Conservation (phyloP, 345 rosid genomes). For the Gossypioides kirkii region DNA sequence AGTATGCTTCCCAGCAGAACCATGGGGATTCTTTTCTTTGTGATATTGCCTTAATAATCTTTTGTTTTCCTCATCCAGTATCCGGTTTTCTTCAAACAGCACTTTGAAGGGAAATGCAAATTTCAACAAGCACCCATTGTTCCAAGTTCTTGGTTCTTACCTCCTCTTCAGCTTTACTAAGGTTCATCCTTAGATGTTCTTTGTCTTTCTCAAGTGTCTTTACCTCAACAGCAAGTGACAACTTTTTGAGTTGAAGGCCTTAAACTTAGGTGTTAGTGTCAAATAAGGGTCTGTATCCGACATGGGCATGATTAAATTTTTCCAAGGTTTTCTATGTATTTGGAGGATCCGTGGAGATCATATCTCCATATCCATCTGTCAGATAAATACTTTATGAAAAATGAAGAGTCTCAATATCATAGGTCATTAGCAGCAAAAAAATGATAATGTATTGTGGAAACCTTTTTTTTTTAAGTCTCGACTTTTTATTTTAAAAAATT, state of each 20-base stretch:
- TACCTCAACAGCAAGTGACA: slow-evolving; percentile 43
- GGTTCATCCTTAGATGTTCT: slow-evolving; percentile 52
- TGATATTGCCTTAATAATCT: slow-evolving; percentile 35
- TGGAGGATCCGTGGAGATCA: too few species aligned
- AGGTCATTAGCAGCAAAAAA: background rate
- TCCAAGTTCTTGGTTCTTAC: slow-evolving; percentile 23
- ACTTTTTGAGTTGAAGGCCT: slow-evolving; percentile 41
- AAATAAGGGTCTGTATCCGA: too few species aligned
- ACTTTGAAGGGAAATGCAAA: slow-evolving; percentile 20
- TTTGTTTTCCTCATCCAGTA: slow-evolving; percentile 43
- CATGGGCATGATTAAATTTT: too few species aligned
- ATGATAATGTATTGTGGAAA: background rate
- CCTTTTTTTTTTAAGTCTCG: too few species aligned
- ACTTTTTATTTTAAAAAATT: too few species aligned
- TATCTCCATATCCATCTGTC: too few species aligned
- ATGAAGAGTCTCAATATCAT: too few species aligned
- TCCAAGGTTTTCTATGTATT: too few species aligned
- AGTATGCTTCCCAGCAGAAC: slow-evolving; percentile 44
- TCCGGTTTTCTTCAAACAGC: slow-evolving; percentile 44
- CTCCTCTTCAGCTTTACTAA: slow-evolving; percentile 62
- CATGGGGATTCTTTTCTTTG: slow-evolving; percentile 29
- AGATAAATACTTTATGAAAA: too few species aligned
- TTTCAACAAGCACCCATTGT: background rate
- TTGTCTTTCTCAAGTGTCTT: slow-evolving; percentile 21
- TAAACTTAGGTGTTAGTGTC: too few species aligned